phyloP scores from a whole-genome alignment of 192 early-diverging fungal species.

The Dissophora ornata region DNA sequence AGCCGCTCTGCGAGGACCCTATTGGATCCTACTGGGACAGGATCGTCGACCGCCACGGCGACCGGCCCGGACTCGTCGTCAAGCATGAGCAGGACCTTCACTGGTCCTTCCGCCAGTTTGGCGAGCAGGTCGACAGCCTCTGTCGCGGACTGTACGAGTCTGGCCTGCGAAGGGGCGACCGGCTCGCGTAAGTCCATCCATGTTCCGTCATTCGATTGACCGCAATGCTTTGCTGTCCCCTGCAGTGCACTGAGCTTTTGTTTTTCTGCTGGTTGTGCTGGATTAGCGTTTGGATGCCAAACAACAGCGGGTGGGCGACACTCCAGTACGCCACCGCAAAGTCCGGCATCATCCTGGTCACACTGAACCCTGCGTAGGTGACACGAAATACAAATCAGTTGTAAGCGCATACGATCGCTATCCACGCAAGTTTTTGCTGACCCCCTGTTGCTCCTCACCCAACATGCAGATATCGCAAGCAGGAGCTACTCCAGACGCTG shows the following conservation, averaged over 20 bases:
- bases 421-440: too few relatives aligned
- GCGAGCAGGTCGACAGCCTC: slow-evolving; percentile 51
- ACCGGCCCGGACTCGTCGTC: slow-evolving; percentile 56
- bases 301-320: slow-evolving; percentile 60
- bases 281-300: slow-evolving; percentile 60
- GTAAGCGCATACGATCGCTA: too few relatives aligned
- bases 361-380: slow-evolving; percentile 61
- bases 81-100: slow-evolving; percentile 57
- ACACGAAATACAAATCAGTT: too few relatives aligned
- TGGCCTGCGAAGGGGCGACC: slow-evolving; percentile 61
- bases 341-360: slow-evolving; percentile 62
- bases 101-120: slow-evolving; percentile 57
- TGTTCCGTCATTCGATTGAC: too few relatives aligned
- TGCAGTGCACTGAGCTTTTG: too few relatives aligned
- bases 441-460: too few relatives aligned
- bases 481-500: slow-evolving; percentile 60
- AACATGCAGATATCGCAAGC: slow-evolving; percentile 51
- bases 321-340: slow-evolving; percentile 65
- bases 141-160: slow-evolving; percentile 56
- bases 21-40: slow-evolving; percentile 56
- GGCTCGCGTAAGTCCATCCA: slow-evolving; percentile 51
- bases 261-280: not conserved
- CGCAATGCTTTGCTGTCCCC: too few relatives aligned
- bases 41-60: slow-evolving; percentile 35
- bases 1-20: slow-evolving; percentile 53